A percentile compares a stretch with the other conserved stretches of the same genome.
These are phyloP conservation scores for Lagenaria siceraria DNA, from an alignment of 306 rosid genomes.

Conservation along the genomic window DNA sequence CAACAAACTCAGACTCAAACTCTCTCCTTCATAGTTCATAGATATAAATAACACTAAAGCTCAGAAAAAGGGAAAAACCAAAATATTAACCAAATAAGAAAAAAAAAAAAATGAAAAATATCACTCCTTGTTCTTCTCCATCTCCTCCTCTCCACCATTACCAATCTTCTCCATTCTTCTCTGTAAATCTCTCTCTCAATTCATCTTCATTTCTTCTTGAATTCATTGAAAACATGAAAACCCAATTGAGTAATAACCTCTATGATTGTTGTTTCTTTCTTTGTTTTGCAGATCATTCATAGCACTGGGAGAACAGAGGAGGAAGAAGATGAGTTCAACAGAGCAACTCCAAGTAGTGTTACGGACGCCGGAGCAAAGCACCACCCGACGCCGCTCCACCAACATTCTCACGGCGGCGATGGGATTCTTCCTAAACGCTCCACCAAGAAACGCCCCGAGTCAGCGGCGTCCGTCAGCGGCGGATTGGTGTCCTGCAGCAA, in stretches of 20 bases:
- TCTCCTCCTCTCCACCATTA: constrained; percentile 14
- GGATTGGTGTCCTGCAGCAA: constrained; percentile 62
- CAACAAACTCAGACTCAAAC: not conserved
- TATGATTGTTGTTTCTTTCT: not conserved
- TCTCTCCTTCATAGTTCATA: not conserved
- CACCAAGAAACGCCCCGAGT: constrained; percentile 36
- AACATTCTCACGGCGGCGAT: constrained; percentile 1
- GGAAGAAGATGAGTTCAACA: constrained; percentile 37
- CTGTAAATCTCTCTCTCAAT: constrained; percentile 19
- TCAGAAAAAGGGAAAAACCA: not conserved
- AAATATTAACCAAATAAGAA: not conserved
- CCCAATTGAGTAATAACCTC: not conserved
- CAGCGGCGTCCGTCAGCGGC: constrained; percentile 14
- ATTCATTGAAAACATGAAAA: not conserved
- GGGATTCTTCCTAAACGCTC: constrained; percentile 9
- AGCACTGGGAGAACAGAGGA: constrained; percentile 20
- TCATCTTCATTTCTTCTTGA: not conserved
- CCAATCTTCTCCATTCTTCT: constrained; percentile 23
- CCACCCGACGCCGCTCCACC: constrained; percentile 41
- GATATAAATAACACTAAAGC: not conserved
- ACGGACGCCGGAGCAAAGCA: constrained; percentile 21
- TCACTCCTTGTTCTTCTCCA: constrained; percentile 25
- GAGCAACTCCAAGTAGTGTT: constrained; percentile 19
- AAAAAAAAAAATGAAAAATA: constrained; percentile 1
- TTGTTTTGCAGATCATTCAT: constrained; percentile 50